Base-by-base conservation (phyloP, 225 moss, liverwort and hornwort genomes). In the Bryum argenteum region DNA sequence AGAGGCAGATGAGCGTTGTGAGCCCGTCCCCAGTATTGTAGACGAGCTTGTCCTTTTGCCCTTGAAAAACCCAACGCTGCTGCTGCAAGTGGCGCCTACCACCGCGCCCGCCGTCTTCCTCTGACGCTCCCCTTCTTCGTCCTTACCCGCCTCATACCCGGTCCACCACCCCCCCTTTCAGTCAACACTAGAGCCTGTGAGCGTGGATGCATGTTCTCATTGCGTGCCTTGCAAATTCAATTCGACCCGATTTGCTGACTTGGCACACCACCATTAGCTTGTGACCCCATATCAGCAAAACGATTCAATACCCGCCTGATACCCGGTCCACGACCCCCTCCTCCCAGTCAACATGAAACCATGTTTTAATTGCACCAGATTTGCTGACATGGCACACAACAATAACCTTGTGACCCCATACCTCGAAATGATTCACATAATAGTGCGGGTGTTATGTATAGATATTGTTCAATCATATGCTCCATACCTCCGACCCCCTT, bases 381-480 rank as follows among this genome's bases (percentile, higher is more conserved):
- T 33, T 33, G 33, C 33, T 33, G 33, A 33, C 33, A 33, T 33
- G 33, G 33, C 33, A 33, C 33, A 33, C 33, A 33, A 33, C 33
- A 57, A 65, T 11, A 8, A 28, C 59, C 18, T 37, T 33, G 64
- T 9, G 26, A 65, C 16, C 26, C 14, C 8, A 33, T 48, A 15
- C 14, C 15, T 1, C 6, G 10, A 42, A 43, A 10, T 11, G 18
- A 6, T 2, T 13, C 8, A 60, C 71, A 24, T 44, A 54, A 71
- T 71, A n/a, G 71, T 28, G 50, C 18, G 75, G 54, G 66, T 65
- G 61, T 66, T 75, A 54, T 66, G 51, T 48, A 15, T 66, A 61
- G 82, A 78, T 70, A 66, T 60, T 22, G 51, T 70, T 66, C 74
- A 82, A 82, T 78, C 74, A 78, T 82, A 78, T 82, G 73, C 61